These are phyloP conservation scores for Diaporthe sp. DNA, from an alignment of 2,329 filamentous ascomycete species.

Conservation along the genomic window DNA sequence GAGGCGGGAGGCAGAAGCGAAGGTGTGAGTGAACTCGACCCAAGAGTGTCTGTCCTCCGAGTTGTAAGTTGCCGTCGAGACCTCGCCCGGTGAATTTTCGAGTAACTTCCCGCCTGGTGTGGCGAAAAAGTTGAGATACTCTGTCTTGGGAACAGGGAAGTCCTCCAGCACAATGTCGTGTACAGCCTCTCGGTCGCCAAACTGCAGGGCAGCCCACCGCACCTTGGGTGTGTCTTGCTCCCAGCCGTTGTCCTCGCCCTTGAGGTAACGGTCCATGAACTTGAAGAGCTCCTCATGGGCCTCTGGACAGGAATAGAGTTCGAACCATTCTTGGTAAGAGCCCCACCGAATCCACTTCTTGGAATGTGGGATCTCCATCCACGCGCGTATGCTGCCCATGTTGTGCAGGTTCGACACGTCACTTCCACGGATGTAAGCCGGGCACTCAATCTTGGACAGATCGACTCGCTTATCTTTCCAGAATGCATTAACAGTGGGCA, in stretches of 20 bases:
- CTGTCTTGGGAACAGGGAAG: slow-evolving; percentile 52
- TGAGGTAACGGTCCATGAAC: slow-evolving; percentile 62
- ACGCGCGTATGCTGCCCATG: slow-evolving; percentile 54
- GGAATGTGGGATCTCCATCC: slow-evolving; percentile 50
- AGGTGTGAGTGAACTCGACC: slow-evolving; percentile 55
- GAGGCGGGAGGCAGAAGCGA: slow-evolving; percentile 54
- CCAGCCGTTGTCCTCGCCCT: slow-evolving; percentile 59
- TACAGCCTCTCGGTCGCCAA: slow-evolving; percentile 50
- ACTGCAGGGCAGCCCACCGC: slow-evolving; percentile 56
- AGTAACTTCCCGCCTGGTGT: slow-evolving; percentile 35
- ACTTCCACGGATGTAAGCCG: slow-evolving; percentile 52
- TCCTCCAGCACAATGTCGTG: slow-evolving; percentile 51
- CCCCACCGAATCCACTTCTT: slow-evolving; percentile 58
- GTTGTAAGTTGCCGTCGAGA: slow-evolving; percentile 46
- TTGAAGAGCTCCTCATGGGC: slow-evolving; percentile 52
- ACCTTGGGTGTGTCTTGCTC: slow-evolving; percentile 59
- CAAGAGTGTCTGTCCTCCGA: slow-evolving; percentile 48
- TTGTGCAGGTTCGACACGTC: slow-evolving; percentile 52
- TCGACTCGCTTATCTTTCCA: slow-evolving; percentile 56
- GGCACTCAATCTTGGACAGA: slow-evolving; percentile 52
- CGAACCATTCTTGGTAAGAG: slow-evolving; percentile 59
- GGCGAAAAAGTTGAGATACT: slow-evolving; percentile 50
- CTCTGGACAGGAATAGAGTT: slow-evolving; percentile 54
- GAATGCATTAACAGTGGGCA: slow-evolving; percentile 50
- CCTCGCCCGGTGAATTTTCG: neutral